Evolutionary conservation across 345 rosid genomes (phyloP), one percentile per base, ranked within the genome.

Genomic region (Ricinus communis): DNA sequence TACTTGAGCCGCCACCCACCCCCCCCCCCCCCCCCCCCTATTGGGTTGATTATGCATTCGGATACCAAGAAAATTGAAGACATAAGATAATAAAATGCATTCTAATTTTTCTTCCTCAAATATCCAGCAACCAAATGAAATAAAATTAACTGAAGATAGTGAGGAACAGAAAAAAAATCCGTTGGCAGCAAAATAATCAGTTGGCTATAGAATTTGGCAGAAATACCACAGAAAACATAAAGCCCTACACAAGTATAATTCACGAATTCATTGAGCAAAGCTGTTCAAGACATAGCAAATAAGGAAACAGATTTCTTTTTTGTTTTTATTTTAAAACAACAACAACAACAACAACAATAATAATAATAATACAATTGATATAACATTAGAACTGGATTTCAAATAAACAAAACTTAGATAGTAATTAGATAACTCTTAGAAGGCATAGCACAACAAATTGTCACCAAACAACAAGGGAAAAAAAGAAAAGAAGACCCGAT

Each of bases 401-500:
- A 30, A 19, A 16, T 27, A 25, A n/a, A 10, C 12, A 11, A 30
- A 65, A 65, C 25, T 49, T 28, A 16, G 16, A 19, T 4, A 28
- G 38, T 7, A n/a, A 63, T 45, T 14, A 43, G 33, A 63, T 45
- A 16, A 43, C 1, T 21, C 40, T 21, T 22, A 33, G 22, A 21
- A 36, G 43, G 46, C 46, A 55, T 36, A 65, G 54, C 70, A 28
- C 53, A 55, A 7, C 25, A 16, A 41, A 55, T 15, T 33, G 12
- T 45, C 24, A 61, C 1, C 5, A 2, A 50, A 40, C 30, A 21
- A 14, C 46, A 11, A 30, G 8, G 10, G 33, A 18, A 28, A 58
- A 49, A 22, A 66, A 60, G 59, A 13, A 43, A 61, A 71, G 12
- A 36, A 22, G 40, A 54, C 70, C 69, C 61, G 53, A 47, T 54